These are phyloP conservation scores for Podila horticola DNA, from an alignment of 192 early-diverging fungal species.

Conservation along the genomic window DNA sequence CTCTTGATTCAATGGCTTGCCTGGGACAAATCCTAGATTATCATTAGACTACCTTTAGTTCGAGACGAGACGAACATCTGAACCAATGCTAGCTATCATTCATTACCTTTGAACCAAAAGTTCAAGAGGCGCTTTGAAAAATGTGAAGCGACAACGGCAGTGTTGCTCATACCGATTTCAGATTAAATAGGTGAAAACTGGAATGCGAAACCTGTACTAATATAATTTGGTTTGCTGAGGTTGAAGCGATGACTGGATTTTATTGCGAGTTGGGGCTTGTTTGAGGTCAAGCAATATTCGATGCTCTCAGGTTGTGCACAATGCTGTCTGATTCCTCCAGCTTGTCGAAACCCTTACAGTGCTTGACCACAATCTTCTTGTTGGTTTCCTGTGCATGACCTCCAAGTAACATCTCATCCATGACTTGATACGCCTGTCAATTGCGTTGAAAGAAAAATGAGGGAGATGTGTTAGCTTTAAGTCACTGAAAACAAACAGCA, in stretches of 20 bases:
- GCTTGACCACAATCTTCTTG: conserved; percentile 52
- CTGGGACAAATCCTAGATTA: conserved; percentile 30
- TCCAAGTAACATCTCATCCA: conserved; percentile 56
- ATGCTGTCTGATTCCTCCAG: conserved; percentile 50
- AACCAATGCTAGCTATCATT: neutral
- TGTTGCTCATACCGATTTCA: neutral
- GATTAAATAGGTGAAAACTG: neutral
- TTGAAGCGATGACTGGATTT: no score
- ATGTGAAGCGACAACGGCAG: conserved; percentile 2
- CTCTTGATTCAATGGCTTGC: conserved; percentile 15
- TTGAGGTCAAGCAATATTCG: conserved; percentile 35
- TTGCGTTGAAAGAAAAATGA: neutral
- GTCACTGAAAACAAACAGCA: neutral
- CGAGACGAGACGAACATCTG: no score
- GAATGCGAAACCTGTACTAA: neutral
- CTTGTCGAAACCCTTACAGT: conserved; percentile 53
- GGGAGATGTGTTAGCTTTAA: neutral
- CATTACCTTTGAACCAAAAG: conserved; percentile 34
- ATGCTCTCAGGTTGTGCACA: conserved; percentile 44
- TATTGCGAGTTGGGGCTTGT: no score
- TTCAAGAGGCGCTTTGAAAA: conserved; percentile 34
- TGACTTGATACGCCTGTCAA: conserved; percentile 54
- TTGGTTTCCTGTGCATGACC: conserved; percentile 54
- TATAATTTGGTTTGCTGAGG: no score
- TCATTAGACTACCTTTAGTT: no score